phyloP scores from a whole-genome alignment of 2,329 filamentous ascomycete species.

The Drechslera avenae region DNA sequence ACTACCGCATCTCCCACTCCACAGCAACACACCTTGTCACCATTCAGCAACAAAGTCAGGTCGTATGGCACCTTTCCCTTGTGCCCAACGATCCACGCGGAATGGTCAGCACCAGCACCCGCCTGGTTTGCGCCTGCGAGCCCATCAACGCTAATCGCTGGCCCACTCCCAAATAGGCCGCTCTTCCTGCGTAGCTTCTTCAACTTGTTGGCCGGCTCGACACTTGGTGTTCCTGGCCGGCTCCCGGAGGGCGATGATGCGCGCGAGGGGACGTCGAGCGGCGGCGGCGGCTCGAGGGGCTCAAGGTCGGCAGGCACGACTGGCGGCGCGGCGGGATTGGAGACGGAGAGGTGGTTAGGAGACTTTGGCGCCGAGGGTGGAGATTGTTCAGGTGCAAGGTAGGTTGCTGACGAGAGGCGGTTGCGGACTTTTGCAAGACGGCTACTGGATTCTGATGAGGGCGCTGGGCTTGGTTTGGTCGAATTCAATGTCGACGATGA shows the following conservation, averaged over 20 bases:
- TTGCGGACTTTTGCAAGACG: conserved; percentile 41
- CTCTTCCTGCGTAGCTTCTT: conserved; percentile 46
- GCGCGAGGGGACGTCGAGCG: conserved; percentile 33
- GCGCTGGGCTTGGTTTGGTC: conserved; percentile 22
- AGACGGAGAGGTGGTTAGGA: conserved; percentile 17
- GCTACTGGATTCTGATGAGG: conserved; percentile 37
- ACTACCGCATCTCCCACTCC: not conserved
- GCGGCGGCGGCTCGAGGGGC: conserved; percentile 37
- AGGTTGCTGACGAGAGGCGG: conserved; percentile 39
- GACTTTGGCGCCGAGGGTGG: conserved; percentile 26
- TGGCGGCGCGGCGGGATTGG: conserved; percentile 36
- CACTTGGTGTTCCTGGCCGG: conserved; percentile 29
- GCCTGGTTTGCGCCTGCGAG: conserved; percentile 3
- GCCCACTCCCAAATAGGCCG: conserved; percentile 37
- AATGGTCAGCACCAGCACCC: conserved; percentile 26
- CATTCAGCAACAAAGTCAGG: conserved; percentile 55
- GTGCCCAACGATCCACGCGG: conserved; percentile 65
- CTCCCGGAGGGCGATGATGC: conserved; percentile 36
- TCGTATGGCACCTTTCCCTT: conserved; percentile 63
- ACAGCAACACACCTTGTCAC: conserved; percentile 53
- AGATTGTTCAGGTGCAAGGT: conserved; percentile 40
- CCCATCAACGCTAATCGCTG: conserved; percentile 30
- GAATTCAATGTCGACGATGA: conserved; percentile 14
- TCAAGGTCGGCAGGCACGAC: conserved; percentile 31
- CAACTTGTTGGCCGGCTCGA: conserved; percentile 22